Evolutionary conservation across 169 alveolate species (phyloP), one percentile per base, ranked within the genome.

Genomic region (Plasmodium fragile): DNA sequence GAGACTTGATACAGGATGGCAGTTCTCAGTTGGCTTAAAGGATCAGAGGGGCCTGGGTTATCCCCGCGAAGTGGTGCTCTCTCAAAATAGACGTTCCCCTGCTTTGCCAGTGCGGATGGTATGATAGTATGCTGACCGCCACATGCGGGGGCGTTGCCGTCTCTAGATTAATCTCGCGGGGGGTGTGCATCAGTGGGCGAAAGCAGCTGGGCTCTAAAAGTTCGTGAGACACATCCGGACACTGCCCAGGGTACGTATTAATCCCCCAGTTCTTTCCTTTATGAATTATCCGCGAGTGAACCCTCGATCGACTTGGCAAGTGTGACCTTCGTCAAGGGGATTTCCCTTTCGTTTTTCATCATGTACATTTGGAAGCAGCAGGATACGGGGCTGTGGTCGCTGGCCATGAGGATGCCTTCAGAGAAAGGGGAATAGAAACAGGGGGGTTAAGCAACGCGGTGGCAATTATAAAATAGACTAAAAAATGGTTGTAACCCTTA

Each of bases 301-400:
- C 28, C 82, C 59, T 18, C 34, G n/a, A 1, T n/a, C 16, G 25
- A 73, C 16, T n/a, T 25, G 53, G n/a, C 52, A 41, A 83, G 32
- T 16, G 53, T 90, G 52, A 90, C 94, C 75, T 90, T 90, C 18
- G 83, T 80, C 53, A 28, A 49, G 10, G 94, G 94, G 11, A 90
- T 90, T 7, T 90, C 91, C 70, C 71, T 65, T 18, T 90, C 94
- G 39, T 90, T 90, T 22, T 80, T 80, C 94, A 90, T 90, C 73
- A 80, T 90, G 59, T 80, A 92, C 87, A 96, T 71, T 32, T 70
- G 92, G 34, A 94, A 93, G n/a, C 97, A 95, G 78, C 97, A 96
- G 10, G 96, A 92, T 2, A 96, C 97, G 39, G 97, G 97, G 22
- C 95, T 78, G 85, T 96, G 97, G 36, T 96, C 97, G 82, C 97